Base-by-base conservation (phyloP, 768 basidiomycete genomes). In the Tylopilus sp. region DNA sequence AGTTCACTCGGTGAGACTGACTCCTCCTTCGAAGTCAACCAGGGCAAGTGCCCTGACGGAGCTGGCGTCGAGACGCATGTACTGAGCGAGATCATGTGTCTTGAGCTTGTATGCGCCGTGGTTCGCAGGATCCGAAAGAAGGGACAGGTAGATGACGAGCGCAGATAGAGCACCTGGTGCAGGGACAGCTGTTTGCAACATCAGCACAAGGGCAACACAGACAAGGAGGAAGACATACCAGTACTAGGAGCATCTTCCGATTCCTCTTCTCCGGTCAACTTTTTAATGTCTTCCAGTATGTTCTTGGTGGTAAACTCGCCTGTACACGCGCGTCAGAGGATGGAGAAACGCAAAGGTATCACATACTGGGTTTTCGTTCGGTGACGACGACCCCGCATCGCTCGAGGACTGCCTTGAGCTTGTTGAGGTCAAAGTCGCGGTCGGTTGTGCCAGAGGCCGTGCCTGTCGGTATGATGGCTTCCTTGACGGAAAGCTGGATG, bases 401-500 rank as follows among this genome's bases (percentile, higher is more conserved):
- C 52, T 98, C 96, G 38, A 98, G 72, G 12, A 98, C 83, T 6
- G 86, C 84, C 60, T 84, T 85, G 34, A 98, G 75, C 69, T 96
- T 97, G 58, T 85, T 84, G 31, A 97, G 72, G 58, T 98, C 96
- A 50, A 94, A 76, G 63, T 98, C 93, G 24, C 87, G 82, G 64
- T 90, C 87, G 1, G 87, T 87, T 2, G 74, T 83, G 1, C 87
- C 88, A 34, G 83, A 78, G 0, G 74, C 72, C 6, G 89, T 87
- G n/a, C 87, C 87, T 0, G 82, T 83, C 2, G 88, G 77, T 38
- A 98, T 75, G 49, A 98, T 79, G 4, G 92, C 93, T 70, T 99
- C 97, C 67, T 98, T 98, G n/a, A 93, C 91, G 0, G 92, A 94
- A 3, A 98, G 81, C 67, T 99, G n/a, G n/a, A n/a, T n/a, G n/a